Evolutionary conservation across 2,329 filamentous ascomycete genomes (phyloP).

Genomic region (Trichoderma harzianum): DNA sequence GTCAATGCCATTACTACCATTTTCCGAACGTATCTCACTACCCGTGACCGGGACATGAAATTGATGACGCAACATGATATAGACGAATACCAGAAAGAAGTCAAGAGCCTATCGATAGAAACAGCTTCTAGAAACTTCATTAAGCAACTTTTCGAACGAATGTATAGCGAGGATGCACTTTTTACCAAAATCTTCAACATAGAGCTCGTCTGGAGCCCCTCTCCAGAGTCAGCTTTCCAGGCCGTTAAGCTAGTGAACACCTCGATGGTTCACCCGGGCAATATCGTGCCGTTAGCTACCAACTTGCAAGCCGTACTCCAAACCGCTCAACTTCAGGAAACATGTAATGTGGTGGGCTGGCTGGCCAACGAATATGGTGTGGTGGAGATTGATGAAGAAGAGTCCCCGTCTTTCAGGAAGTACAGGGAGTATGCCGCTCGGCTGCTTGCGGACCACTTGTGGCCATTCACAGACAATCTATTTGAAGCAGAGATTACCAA

Average conservation of each 20-base stretch:
- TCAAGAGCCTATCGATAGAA: slow-evolving; percentile 48
- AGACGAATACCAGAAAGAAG: slow-evolving; percentile 52
- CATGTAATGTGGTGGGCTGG: slow-evolving; percentile 57
- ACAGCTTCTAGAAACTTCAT: slow-evolving; percentile 56
- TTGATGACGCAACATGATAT: slow-evolving; percentile 52
- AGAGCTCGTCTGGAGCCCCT: slow-evolving; percentile 50
- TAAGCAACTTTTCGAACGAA: slow-evolving; percentile 58
- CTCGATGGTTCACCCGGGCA: slow-evolving; percentile 51
- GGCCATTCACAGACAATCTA: slow-evolving; percentile 52
- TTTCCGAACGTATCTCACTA: slow-evolving; percentile 51
- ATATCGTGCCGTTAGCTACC: slow-evolving; percentile 50
- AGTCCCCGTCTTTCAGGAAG: slow-evolving; percentile 50
- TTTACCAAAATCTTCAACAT: slow-evolving; percentile 56
- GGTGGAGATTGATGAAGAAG: slow-evolving; percentile 54
- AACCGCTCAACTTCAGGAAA: slow-evolving; percentile 44
- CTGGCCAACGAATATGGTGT: slow-evolving; percentile 56
- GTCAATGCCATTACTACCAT: slow-evolving; percentile 52
- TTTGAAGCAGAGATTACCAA: slow-evolving; percentile 56
- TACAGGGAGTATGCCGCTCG: slow-evolving; percentile 55
- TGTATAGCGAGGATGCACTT: slow-evolving; percentile 52
- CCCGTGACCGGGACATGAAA: slow-evolving; percentile 52
- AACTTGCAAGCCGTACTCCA: slow-evolving; percentile 50
- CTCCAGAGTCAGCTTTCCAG: slow-evolving; percentile 49
- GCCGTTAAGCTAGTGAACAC: slow-evolving; percentile 49
- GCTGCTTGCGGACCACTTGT: slow-evolving; percentile 55